Base-by-base conservation (phyloP, 768 basidiomycete species). In the Thelephora aurantiotincta region DNA sequence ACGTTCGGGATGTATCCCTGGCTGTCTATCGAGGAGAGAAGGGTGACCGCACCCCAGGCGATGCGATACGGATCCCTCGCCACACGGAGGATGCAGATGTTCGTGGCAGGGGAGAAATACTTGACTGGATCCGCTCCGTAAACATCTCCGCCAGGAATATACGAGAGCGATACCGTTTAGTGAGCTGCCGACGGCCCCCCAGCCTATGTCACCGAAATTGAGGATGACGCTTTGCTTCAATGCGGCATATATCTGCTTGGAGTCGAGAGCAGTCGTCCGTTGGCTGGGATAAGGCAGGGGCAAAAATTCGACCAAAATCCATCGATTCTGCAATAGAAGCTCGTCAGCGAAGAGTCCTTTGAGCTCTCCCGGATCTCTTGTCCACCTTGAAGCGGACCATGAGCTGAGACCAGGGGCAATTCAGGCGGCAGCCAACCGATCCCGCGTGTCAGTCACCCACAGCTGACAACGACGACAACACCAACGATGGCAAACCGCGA, bases 291-390 rank as follows among this genome's bases (percentile, higher is more conserved):
- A 46, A 50, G 42, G 52, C 57, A 59, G 59, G 7, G 74, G 60
- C 34, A 92, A 73, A 57, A 93, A 80, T 62, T 94, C 89, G 47
- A 91, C 79, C 30, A 94, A 76, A 11, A 93, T 63, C 85, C 89
- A 91, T 34, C 90, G 76, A 60, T 91, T 92, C 88, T 90, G 52
- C 34, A 34, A 33, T 5, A 19, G 13, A 35, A 7, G 34, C 44
- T 33, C 20, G 42, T 20, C 26, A 48, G 11, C 9, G 26, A 23
- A 16, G 26, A 11, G 14, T 30, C 51, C 11, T 42, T 35, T 19
- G 37, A 23, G 14, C 16, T 18, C 5, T 20, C 13, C 13, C 1
- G 35, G 36, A 33, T 16, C 7, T 18, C 4, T 18, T 13, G 50
- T 63, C 52, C 56, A 74, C 78, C 62, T 83, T 83, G 70, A 82